These are phyloP conservation scores for Trichoderma gamsii DNA, from an alignment of 495 filamentous ascomycete genomes.

Conservation along the genomic window DNA sequence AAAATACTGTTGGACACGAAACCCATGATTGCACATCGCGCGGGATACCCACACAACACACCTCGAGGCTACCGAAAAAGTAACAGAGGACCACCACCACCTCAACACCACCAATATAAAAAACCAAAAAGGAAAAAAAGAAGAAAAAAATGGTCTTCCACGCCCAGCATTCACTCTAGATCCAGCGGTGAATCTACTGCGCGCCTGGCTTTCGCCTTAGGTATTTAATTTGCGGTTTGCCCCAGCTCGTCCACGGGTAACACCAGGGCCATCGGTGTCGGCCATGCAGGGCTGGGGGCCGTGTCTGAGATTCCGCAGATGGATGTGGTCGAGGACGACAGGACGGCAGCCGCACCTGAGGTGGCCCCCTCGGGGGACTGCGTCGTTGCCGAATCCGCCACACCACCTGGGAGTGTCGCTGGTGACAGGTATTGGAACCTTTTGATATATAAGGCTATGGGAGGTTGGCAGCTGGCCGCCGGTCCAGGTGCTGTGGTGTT, in stretches of 20 bases:
- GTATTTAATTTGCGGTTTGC: not conserved
- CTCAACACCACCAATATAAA: not conserved
- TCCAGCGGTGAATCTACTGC: not conserved
- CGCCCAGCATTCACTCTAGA: not conserved
- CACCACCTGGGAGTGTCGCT: not conserved
- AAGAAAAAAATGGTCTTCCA: not conserved
- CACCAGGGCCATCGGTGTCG: not conserved
- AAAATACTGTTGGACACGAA: not conserved
- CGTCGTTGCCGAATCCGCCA: not conserved
- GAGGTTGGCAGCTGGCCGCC: not conserved
- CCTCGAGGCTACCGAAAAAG: not conserved
- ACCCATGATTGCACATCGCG: not conserved
- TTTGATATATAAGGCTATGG: not conserved
- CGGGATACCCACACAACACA: not conserved
- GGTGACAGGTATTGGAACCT: not conserved
- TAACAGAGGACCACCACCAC: not conserved
- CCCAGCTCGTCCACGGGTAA: not conserved
- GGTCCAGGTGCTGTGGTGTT: not conserved
- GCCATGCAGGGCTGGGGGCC: not conserved
- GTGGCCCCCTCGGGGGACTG: not conserved
- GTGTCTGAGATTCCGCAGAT: constrained; percentile 4
- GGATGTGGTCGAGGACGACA: not conserved
- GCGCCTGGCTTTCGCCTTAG: not conserved
- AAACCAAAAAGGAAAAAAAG: not conserved
- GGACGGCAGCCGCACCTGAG: not conserved